Evolutionary conservation across 805 yeast species (phyloP), one percentile per base, ranked within the genome.

Genomic region (baker's yeast (Saccharomyces cerevisiae)): DNA sequence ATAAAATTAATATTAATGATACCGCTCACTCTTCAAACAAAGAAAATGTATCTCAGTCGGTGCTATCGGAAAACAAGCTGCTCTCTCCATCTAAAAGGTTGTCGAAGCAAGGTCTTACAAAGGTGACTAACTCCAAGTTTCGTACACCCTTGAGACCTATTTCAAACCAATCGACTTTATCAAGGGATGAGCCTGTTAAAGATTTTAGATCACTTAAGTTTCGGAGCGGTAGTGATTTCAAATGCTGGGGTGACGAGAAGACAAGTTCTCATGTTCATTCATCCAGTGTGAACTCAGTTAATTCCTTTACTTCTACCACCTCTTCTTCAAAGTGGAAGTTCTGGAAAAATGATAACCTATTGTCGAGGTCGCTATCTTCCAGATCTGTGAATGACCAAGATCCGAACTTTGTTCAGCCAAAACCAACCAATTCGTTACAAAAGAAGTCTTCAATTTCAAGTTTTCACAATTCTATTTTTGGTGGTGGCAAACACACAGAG

Each of bases 301-400:
- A 36, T 36, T 36, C 43, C 1, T 53, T 56, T 24, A 56, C 67
- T 6, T 61, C 68, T 13, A 26, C 51, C 13, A 36, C 50, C 10
- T 55, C 57, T 6, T 53, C 56, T 5, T 55, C 60, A 8, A 65
- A 61, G 50, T 70, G 73, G 73, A 70, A 66, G 52, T 70, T 70
- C 51, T 70, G 73, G 73, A 68, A 66, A 49, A 64, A 60, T 50
- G 58, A 56, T 46, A 50, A 51, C 31, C 50, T 55, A n/a, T 48
- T 58, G 29, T 57, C 61, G 11, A 58, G 59, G 24, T 57, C 61
- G 5, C 26, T 56, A 2, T 58, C 61, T 10, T 52, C 52, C 10
- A 57, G 55, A 28, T 58, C 61, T 9, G 11, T 17, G 6, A 50
- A 47, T n/a, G 43, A 17, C 10, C 43, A 36, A 17, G 24, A 11